phyloP scores from a whole-genome alignment of 2,329 filamentous ascomycete genomes.

The Alternaria alternata region DNA sequence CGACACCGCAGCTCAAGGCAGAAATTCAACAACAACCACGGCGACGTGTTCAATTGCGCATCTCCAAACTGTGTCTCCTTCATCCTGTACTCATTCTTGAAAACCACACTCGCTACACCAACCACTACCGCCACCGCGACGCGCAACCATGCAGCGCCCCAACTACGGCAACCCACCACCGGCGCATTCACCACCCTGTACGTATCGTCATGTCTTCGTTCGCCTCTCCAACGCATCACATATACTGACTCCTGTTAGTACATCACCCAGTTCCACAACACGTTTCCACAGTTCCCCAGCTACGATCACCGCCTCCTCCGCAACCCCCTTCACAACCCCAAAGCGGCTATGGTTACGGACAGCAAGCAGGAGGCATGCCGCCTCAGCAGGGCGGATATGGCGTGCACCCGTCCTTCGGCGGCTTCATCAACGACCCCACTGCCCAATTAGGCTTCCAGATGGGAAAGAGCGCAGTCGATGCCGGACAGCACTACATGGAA shows the following conservation, averaged over 20 bases:
- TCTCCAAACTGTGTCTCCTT: neutral
- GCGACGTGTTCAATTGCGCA: constrained; percentile 13
- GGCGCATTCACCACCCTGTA: constrained; percentile 82
- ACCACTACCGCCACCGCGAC: neutral
- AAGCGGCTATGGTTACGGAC: constrained; percentile 74
- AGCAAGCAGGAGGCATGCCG: constrained; percentile 59
- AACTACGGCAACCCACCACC: constrained; percentile 76
- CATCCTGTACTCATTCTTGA: neutral
- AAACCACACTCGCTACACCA: constrained; percentile 11
- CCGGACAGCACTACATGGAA: constrained; percentile 93
- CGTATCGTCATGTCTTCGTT: constrained; percentile 4
- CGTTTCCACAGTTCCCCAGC: constrained; percentile 95
- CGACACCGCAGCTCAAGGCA: constrained; percentile 16
- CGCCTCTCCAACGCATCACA: too few species aligned
- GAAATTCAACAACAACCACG: constrained; percentile 18
- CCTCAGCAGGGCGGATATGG: constrained; percentile 54
- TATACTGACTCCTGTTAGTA: constrained; percentile 18
- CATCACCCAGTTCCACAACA: constrained; percentile 98
- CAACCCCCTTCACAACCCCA: constrained; percentile 73
- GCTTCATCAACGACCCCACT: constrained; percentile 95
- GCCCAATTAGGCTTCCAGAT: constrained; percentile 95
- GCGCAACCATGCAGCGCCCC: constrained; percentile 79
- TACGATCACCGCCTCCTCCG: constrained; percentile 90
- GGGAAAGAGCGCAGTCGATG: constrained; percentile 88
- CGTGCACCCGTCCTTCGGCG: constrained; percentile 73